A percentile compares a stretch with the other conserved stretches of the same genome.
Conservation (phyloP, 129 eudicot species). For the Flaveria brownii region DNA sequence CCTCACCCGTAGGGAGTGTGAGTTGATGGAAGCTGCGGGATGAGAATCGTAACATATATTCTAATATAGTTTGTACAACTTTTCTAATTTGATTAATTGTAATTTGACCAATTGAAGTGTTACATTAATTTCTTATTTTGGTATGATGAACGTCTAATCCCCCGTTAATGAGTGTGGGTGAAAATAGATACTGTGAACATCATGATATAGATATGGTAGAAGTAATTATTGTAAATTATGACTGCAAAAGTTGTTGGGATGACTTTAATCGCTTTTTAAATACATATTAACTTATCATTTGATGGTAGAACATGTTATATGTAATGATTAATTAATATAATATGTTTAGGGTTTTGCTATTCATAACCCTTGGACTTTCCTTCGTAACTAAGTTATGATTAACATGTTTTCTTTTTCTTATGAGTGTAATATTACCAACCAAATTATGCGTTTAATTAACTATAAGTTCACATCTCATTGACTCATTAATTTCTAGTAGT, state of each 20-base stretch:
- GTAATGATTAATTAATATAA: background rate
- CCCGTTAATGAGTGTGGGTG: background rate
- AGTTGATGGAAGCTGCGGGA: no score
- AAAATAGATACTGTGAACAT: background rate
- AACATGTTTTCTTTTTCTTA: background rate
- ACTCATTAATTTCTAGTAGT: no score
- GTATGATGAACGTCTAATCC: background rate
- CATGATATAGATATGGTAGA: background rate
- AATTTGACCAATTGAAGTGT: no score
- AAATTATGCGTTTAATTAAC: background rate
- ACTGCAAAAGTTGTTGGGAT: background rate
- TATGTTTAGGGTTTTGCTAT: background rate
- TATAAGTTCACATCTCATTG: background rate
- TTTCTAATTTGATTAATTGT: no score
- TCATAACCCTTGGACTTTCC: background rate
- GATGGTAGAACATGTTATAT: background rate
- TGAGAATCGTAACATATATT: no score
- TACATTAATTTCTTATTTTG: background rate
- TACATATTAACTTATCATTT: background rate
- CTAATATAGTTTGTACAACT: no score
- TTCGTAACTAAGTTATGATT: slow-evolving; percentile 6
- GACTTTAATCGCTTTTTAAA: slow-evolving; percentile 6
- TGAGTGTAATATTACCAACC: background rate
- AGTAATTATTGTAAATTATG: slow-evolving; percentile 4
- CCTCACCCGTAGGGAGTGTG: no score